Base-by-base conservation (phyloP, 2,329 filamentous ascomycete species). In the Xylaria sp. region DNA sequence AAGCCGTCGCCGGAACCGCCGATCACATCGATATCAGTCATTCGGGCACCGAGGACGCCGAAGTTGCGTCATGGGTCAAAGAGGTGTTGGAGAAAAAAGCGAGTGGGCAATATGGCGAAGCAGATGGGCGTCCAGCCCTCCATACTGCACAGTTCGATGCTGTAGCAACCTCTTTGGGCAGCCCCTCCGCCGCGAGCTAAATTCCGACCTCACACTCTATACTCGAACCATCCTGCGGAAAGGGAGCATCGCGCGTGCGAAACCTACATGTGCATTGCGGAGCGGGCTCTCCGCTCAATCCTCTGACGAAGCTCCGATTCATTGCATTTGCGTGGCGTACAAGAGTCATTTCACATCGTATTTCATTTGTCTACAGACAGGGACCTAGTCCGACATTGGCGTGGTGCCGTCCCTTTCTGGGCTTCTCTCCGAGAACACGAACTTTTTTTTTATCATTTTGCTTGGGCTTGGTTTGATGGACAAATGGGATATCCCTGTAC, bases 21-120 rank as follows among this genome's bases (percentile, higher is more conserved):
- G 78, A 77, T 27, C 76, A 78, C 58, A 71, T 84, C 7, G 72
- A 80, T 54, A 73, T 84, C 3, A 75, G 74, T 46, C 72, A 73
- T 19, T 73, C 78, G 3, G 73, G 76, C 46, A 85, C 87, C 4
- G 86, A 89, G 54, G 94, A 99, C 70, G 79, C 83, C 37, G 93
- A 98, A 74, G 92, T 98, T 4, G 91, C 92, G 0, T 84, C 86
- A 27, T 99, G 95, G 95, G 94, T 97, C 1, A 83, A 82, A 38
- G 80, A 79, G 6, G 90, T 91, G 17, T 76, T 98, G 41, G 86
- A 90, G 66, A 84, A 85, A 70, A 88, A 88, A 71, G 83, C 80
- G 64, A 83, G 81, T 2, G 90, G 84, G 79, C 73, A 79, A 35
- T 72, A 77, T 38, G 73, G 71, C 41, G 81, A 80, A 4, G 81